These are phyloP conservation scores for Stevia rebaudiana DNA, from an alignment of 140 eudicot species.

Conservation along the genomic window DNA sequence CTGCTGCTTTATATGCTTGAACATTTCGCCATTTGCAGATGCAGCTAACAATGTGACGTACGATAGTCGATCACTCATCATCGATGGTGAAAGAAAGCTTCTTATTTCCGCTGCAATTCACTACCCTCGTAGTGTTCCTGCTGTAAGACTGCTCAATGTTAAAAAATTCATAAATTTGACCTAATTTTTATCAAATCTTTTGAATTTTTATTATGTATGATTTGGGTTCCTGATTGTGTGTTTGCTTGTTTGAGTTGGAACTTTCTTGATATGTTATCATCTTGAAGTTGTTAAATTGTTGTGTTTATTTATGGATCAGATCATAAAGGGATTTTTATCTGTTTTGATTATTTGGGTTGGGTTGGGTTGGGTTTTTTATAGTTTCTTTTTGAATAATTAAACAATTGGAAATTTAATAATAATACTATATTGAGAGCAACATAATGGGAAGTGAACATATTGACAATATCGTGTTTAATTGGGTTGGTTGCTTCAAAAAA, in stretches of 20 bases:
- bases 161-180: neutral
- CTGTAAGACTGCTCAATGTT: slow-evolving; percentile 35
- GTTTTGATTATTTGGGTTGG: neutral
- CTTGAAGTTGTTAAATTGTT: neutral
- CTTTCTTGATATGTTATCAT: slow-evolving; percentile 3
- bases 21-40: slow-evolving; percentile 28
- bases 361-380: neutral
- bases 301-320: neutral
- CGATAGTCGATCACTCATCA: slow-evolving; percentile 73
- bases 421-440: slow-evolving; percentile 3
- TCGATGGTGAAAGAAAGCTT: slow-evolving; percentile 79
- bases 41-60: slow-evolving; percentile 65
- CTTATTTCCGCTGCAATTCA: slow-evolving; percentile 90
- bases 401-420: neutral
- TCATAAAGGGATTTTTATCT: neutral
- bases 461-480: neutral
- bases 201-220: neutral
- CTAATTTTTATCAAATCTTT: neutral
- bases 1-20: slow-evolving; percentile 16
- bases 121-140: slow-evolving; percentile 97
- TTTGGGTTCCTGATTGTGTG: slow-evolving; percentile 11
- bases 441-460: neutral
- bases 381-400: neutral
- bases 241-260: slow-evolving; percentile 16
- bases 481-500: slow-evolving; percentile 1